Evolutionary conservation across 202 grass and related monocot genomes (phyloP), one percentile per base, ranked within the genome.

Genomic region (Cymbopogon flexuosus): DNA sequence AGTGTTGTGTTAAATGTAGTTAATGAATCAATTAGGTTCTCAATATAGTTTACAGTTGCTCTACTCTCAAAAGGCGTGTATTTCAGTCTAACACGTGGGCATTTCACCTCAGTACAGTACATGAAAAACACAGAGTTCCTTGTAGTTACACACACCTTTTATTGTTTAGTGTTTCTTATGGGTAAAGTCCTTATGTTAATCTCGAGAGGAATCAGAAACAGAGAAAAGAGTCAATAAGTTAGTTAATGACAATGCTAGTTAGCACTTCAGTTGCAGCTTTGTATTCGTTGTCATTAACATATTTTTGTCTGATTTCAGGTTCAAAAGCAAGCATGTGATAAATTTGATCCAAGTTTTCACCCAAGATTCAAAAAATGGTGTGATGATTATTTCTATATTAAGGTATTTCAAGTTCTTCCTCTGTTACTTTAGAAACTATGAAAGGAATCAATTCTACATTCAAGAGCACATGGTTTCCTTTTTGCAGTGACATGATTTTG

Each of bases 281-380:
- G 76, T 64, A 43, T 70, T 7, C 16, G 5, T 51, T 42, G 19
- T 59, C 1, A 68, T 58, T 66, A 59, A 68, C 41, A 49, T 78
- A 4, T 56, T 73, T 1, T 63, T 71, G 23, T 87, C 22, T 79
- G 62, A 54, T 52, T 88, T 79, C 75, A 99, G 96, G 79, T 91
- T 75, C 96, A 99, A 82, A 99, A 99, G 75, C 75, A 96, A 80
- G 70, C 96, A 69, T 99, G 96, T 54, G 96, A 99, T 91, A 93
- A 96, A 83, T 99, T 99, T 66, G 88, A 96, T 64, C 87, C 92
- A 69, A 87, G 86, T 85, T 99, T 99, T 78, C 91, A 99, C 74
- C 96, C 96, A 46, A 91, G 72, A 83, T 99, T 99, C 83, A 99
- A 99, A 77, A 99, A 99, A 74, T 99, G 96, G 96, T 99, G 96